These are phyloP conservation scores for Peniophora sp. DNA, from an alignment of 1,284 basidiomycete genomes.

Conservation along the genomic window DNA sequence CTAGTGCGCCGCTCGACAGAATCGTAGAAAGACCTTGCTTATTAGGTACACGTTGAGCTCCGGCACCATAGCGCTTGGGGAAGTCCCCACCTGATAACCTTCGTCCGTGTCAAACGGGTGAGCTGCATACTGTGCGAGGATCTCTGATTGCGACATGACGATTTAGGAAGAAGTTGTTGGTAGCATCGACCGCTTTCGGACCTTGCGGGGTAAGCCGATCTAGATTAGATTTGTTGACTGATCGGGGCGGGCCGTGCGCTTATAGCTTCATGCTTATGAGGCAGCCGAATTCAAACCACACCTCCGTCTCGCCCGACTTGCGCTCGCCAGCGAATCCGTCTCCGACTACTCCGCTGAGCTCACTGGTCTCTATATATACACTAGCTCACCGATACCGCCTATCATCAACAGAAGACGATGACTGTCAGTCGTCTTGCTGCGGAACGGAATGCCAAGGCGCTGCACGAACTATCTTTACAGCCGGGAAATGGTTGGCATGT, in stretches of 20 bases:
- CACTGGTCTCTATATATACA: too few relatives aligned
- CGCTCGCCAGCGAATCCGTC: neutral
- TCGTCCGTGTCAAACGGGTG: constrained; percentile 52
- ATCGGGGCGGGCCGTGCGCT: too few relatives aligned
- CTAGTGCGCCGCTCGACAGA: constrained; percentile 31
- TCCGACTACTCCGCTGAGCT: neutral
- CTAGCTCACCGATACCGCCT: too few relatives aligned
- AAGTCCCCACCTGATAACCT: constrained; percentile 42
- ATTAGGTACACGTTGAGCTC: neutral
- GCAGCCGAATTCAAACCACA: neutral
- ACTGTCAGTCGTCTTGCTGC: constrained; percentile 45
- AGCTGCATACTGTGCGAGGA: constrained; percentile 20
- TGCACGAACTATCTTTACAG: constrained; percentile 56
- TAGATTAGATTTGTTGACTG: neutral
- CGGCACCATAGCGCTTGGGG: neutral
- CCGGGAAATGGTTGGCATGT: constrained; percentile 65
- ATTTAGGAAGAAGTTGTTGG: neutral
- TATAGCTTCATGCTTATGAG: too few relatives aligned
- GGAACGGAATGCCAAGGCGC: constrained; percentile 60
- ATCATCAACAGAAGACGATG: neutral
- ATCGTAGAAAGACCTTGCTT: constrained; percentile 64
- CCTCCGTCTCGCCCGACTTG: neutral
- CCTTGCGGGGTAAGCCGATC: neutral
- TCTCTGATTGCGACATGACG: neutral
- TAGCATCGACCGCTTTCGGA: constrained; percentile 5